These are phyloP conservation scores for Plasmodium reichenowi DNA, from an alignment of 169 alveolate species.

Conservation along the genomic window DNA sequence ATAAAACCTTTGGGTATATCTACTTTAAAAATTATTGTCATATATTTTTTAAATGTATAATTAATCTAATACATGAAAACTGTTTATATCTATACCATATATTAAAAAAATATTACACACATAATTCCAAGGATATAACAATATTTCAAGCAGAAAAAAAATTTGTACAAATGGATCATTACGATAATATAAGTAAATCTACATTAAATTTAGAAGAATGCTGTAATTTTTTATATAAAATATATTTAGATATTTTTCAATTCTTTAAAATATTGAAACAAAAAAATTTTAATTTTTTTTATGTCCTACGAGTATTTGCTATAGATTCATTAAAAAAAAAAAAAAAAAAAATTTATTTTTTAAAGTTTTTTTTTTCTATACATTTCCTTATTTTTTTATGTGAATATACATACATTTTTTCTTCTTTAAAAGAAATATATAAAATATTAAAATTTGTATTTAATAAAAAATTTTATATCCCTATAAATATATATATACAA, in stretches of 20 bases:
- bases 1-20: not conserved
- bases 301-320: not conserved
- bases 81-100: slow-evolving; percentile 28
- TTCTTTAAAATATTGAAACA: slow-evolving; percentile 31
- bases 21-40: slow-evolving; percentile 7
- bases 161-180: not conserved
- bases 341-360: slow-evolving; percentile 28
- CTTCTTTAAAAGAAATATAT: slow-evolving; percentile 21
- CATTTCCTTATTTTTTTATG: slow-evolving; percentile 46
- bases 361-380: slow-evolving; percentile 52
- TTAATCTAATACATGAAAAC: slow-evolving; percentile 44
- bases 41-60: slow-evolving; percentile 58
- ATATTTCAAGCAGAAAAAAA: no score
- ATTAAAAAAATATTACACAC: not conserved
- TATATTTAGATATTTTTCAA: slow-evolving; percentile 34
- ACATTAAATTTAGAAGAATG: slow-evolving; percentile 9
- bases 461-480: slow-evolving; percentile 14
- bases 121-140: not conserved
- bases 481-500: not conserved
- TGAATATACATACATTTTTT: slow-evolving; percentile 61
- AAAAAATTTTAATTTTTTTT: slow-evolving; percentile 14
- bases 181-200: not conserved
- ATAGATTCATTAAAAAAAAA: slow-evolving; percentile 13
- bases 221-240: slow-evolving; percentile 20
- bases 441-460: slow-evolving; percentile 26